A percentile compares a stretch with the other conserved stretches of the same genome.
These are phyloP conservation scores for Alliaria petiolata DNA, from an alignment of 345 rosid species.

Conservation along the genomic window DNA sequence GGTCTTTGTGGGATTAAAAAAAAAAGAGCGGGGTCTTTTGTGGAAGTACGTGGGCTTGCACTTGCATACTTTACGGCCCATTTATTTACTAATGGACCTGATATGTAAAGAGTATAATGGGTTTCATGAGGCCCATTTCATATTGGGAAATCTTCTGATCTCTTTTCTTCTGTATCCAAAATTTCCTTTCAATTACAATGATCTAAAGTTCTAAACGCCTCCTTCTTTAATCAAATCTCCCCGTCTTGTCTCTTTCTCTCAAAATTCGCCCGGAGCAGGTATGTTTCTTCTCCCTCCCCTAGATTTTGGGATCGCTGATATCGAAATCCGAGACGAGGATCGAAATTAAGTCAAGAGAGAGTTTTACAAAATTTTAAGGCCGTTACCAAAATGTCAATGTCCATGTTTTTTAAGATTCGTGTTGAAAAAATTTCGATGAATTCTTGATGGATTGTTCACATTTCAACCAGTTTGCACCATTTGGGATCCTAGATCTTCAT, in stretches of 20 bases:
- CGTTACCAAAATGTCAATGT: neutral
- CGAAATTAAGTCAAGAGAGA: neutral
- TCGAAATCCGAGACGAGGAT: neutral
- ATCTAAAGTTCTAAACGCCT: neutral
- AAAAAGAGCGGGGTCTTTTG: no score
- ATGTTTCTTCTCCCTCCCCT: neutral
- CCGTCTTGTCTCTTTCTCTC: neutral
- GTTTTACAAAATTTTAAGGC: neutral
- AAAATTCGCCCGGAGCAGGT: constrained; percentile 9
- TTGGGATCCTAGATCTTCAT: neutral
- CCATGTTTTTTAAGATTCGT: neutral
- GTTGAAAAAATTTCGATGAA: neutral
- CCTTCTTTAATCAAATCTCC: neutral
- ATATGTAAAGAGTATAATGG: neutral
- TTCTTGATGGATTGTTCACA: neutral
- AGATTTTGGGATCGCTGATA: neutral
- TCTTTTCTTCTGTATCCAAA: neutral
- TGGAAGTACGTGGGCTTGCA: neutral
- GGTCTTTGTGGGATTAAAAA: no score
- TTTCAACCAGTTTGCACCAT: neutral
- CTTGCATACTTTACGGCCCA: neutral
- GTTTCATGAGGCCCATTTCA: neutral
- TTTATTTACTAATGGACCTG: neutral
- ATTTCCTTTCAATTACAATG: no score
- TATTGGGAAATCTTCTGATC: neutral